Conservation (phyloP, 2,329 filamentous ascomycete genomes). For the Ascochyta clinopodiicola region DNA sequence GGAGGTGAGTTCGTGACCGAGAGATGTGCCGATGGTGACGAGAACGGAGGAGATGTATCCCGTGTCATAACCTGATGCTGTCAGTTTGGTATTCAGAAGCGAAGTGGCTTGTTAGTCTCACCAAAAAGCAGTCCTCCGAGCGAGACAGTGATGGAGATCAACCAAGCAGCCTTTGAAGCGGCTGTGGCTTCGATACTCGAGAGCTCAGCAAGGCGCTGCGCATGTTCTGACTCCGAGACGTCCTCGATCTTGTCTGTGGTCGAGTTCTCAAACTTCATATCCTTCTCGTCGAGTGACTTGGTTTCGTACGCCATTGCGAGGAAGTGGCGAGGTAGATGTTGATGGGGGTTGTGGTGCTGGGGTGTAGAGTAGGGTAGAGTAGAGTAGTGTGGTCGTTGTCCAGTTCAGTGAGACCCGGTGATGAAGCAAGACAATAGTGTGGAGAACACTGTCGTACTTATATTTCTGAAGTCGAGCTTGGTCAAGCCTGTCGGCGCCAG, state of each 20-base stretch:
- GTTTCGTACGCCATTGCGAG: conserved; percentile 13
- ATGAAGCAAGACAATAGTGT: conserved; percentile 1
- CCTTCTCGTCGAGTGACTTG: conserved; percentile 17
- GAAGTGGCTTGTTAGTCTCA: conserved; percentile 3
- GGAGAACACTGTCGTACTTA: conserved; percentile 17
- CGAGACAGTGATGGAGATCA: conserved; percentile 38
- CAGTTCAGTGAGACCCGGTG: conserved; percentile 6
- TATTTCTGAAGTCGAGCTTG: conserved; percentile 1
- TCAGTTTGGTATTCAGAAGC: neutral
- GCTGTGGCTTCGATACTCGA: conserved; percentile 37
- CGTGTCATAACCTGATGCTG: conserved; percentile 42
- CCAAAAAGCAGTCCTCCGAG: conserved; percentile 39
- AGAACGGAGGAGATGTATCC: conserved; percentile 49
- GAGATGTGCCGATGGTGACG: conserved; percentile 45
- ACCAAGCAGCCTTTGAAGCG: conserved; percentile 37
- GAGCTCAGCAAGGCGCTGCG: conserved; percentile 29
- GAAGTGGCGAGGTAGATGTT: neutral
- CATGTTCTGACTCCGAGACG: conserved; percentile 23
- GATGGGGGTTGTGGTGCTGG: neutral
- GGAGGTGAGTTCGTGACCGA: conserved; percentile 39
- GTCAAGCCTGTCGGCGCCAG: neutral
- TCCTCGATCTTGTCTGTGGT: conserved; percentile 32
- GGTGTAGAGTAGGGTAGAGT: neutral
- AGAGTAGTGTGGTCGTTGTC: conserved; percentile 3
- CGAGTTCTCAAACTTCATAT: conserved; percentile 24